Base-by-base conservation (phyloP, 768 basidiomycete species). In the Leccinum ochraceum region DNA sequence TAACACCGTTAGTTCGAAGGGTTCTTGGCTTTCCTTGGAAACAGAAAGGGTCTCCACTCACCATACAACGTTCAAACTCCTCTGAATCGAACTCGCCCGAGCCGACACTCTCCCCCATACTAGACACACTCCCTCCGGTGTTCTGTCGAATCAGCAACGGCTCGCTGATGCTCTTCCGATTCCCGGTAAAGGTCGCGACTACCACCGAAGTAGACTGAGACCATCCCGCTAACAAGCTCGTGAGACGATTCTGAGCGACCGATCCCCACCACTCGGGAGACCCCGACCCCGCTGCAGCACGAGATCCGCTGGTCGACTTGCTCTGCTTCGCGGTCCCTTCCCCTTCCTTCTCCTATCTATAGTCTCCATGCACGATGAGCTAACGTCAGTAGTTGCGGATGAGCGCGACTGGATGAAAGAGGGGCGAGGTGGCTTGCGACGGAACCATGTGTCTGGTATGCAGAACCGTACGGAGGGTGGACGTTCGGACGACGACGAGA, bases 361-460 rank as follows among this genome's bases (percentile, higher is more conserved):
- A 10, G 55, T 26, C 11, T 22, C 55, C 2, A 32, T n/a, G 20
- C 32, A 36, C 22, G 32, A 51, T 17, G 26, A 28, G 28, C 14
- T 11, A 0, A 83, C 84, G 26, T 78, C 74, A 32, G 86, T 84
- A 24, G 78, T 74, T 26, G 85, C 80, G 3, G 85, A 86, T 3
- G 84, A 81, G 36, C 79, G 79, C 0, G 83, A 81, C 24, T 78
- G 69, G 14, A 75, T 73, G 2, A 85, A 83, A 2, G 79, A 67
- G 42, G 74, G 77, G 0, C 84, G 83, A 7, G 85, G 81, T 60
- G 86, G 81, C 62, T 82, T 88, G 20, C 89, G 83, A 59, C 86
- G 84, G 72, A 85, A 93, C 92, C 88, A 93, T 68, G 88, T 87
- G 56, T 89, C 89, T 2, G 89, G 89, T 8, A 94, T 84, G 62